Evolutionary conservation across 225 moss, liverwort and hornwort genomes (phyloP).

Genomic region (Antitrichia curtipendula): DNA sequence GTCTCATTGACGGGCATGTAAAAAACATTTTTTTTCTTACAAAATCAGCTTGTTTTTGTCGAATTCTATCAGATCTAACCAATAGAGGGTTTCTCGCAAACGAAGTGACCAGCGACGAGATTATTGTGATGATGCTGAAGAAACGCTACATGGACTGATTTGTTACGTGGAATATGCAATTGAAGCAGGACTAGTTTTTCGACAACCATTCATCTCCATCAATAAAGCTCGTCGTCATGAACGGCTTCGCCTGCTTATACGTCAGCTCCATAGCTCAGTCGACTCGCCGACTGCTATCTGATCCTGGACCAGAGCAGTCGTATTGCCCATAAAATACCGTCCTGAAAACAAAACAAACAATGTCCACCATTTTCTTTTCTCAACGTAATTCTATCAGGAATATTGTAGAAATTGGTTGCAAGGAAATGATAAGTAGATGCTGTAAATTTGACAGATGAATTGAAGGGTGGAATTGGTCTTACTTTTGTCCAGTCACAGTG

Average conservation of each 20-base stretch:
- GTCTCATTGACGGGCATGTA: neutral
- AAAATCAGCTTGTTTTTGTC: neutral
- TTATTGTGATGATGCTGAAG: neutral
- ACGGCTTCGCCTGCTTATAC: slow-evolving; percentile 22
- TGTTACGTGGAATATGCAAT: neutral
- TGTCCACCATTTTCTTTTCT: neutral
- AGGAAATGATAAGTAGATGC: neutral
- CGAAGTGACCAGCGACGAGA: neutral
- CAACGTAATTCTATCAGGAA: neutral
- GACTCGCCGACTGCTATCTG: slow-evolving; percentile 15
- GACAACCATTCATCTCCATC: slow-evolving; percentile 31
- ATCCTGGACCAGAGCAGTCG: slow-evolving; percentile 47
- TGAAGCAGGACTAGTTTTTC: neutral
- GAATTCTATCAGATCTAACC: neutral
- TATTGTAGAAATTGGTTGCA: neutral
- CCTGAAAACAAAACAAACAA: slow-evolving; percentile 3
- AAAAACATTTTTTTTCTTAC: neutral
- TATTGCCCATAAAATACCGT: slow-evolving; percentile 52
- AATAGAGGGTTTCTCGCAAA: neutral
- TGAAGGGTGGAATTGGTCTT: neutral
- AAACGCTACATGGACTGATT: neutral
- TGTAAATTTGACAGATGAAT: neutral
- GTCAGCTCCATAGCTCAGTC: slow-evolving; percentile 32
- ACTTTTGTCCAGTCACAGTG: slow-evolving; percentile 20
- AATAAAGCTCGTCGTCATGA: slow-evolving; percentile 42